Conservation (phyloP, 345 rosid species). For the Sisymbrium altissimum region DNA sequence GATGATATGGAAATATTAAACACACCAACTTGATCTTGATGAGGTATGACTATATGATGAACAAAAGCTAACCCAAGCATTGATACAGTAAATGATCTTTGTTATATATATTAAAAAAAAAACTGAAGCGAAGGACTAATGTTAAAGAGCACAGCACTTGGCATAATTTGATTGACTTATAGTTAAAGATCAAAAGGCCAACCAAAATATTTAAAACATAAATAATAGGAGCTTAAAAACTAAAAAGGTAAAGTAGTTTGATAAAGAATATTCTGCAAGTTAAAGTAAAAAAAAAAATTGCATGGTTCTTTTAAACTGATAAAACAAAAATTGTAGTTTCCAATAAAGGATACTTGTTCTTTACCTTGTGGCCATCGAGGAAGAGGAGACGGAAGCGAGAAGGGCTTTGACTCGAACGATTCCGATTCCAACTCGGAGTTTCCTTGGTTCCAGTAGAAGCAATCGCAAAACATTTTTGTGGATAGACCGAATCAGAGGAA, state of each 20-base stretch:
- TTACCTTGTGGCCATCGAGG: slow-evolving; percentile 75
- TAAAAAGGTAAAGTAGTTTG: not conserved
- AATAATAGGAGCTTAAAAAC: not conserved
- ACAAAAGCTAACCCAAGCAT: not conserved
- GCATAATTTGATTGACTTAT: no score
- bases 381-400: slow-evolving; percentile 63
- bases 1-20: not conserved
- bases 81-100: not conserved
- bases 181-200: not conserved
- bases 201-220: not conserved
- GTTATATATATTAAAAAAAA: not conserved
- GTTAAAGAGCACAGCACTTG: not conserved
- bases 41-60: not conserved
- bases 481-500: not conserved
- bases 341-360: not conserved
- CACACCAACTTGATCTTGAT: not conserved
- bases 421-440: slow-evolving; percentile 28
- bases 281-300: not conserved
- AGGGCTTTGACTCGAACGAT: slow-evolving; percentile 39
- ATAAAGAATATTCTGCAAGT: not conserved
- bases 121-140: no score
- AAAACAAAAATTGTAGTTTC: not conserved
- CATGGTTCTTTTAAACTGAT: not conserved
- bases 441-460: slow-evolving; percentile 50
- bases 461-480: slow-evolving; percentile 57